Evolutionary conservation across 176 grass and related monocot genomes (phyloP), one percentile per base, ranked within the genome.

Genomic region (Musa itinerans): DNA sequence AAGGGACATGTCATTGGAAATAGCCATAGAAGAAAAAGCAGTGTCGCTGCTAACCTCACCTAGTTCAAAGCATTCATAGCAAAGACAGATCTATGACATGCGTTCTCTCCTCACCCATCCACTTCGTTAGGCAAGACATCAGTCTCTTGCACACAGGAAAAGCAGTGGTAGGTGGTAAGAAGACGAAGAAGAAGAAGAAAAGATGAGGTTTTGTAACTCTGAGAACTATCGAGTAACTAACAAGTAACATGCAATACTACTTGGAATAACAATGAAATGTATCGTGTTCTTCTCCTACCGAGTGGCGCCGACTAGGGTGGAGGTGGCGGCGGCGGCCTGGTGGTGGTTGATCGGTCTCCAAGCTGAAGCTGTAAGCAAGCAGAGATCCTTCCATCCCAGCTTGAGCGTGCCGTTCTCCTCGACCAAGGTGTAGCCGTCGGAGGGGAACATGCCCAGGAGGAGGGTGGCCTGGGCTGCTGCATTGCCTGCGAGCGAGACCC

Each of bases 381-480:
- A 96, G 13, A 96, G 85, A 71, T 96, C 93, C 87, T 96, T 96
- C 93, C 93, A 96, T 0, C 93, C 93, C 0, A 96, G 90, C 85
- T 96, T 96, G 0, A 96, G 90, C 0, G 89, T 76, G 2, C 93
- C 93, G 0, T 92, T 92, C 86, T 96, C 93, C 79, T 96, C 93
- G 2, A 96, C 74, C 8, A 96, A 87, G 13, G 93, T 96, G 83
- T 96, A 96, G 9, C 93, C 93, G 34, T 92, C 87, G 2, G 89
- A 89, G 2, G 89, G 93, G 85, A 96, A 96, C 93, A 96, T 96
- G 75, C 89, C 93, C 1, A 97, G 87, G 63, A 97, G 83, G 65
- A 97, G 81, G 2, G 83, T 83, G 0, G 93, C 93, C 82, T 97
- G 93, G 50, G 93, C 88, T 1, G 90, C 87, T 1, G 93, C 93